Base-by-base conservation (phyloP, 495 filamentous ascomycete species). In the Annulohypoxylon maeteangense region DNA sequence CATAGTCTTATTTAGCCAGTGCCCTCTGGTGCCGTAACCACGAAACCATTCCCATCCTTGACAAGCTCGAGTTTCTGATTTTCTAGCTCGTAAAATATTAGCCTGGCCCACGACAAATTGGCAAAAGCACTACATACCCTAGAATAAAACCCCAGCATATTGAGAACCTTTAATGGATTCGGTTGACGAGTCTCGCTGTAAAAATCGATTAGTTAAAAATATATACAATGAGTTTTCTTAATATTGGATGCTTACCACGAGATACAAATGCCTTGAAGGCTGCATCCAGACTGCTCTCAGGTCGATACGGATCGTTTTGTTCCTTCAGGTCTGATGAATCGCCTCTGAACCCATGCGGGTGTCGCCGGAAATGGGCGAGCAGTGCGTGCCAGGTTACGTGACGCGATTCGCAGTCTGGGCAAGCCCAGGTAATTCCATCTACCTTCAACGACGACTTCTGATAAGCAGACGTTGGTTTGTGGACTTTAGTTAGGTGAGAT, bases 381-480 rank as follows among this genome's bases (percentile, higher is more conserved):
- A 48, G 20, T 10, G 44, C 18, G 18, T 48, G 2, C 18, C 16
- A 48, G 16, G 23, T 48, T 6, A 5, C 4, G 25, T 53, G 48
- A n/a, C 11, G 23, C 11, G 23, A 29, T 3, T 29, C 12, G 11
- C 48, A 53, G 23, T 29, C 27, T 8, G 22, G 22, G 25, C 48
- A 53, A 29, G n/a, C 23, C 48, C 48, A 53, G 7, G 7, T 4
- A 0, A 1, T 12, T 3, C 25, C 48, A 5, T 23, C 45, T 0
- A 8, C 3, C 27, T 12, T 8, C 88, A 90, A 63, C 63, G 78
- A 3, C 56, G 7, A 8, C 54, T 8, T 57, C 34, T 42, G 54
- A 16, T 57, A 57, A 0, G 54, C 54, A 1, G 54, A 57, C 1
- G 25, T 34, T 20, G 5, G 10, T 0, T 57, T 57, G 20, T 57